These are phyloP conservation scores for Vitis amurensis DNA, from an alignment of 164 flowering plant genomes.

Conservation along the genomic window DNA sequence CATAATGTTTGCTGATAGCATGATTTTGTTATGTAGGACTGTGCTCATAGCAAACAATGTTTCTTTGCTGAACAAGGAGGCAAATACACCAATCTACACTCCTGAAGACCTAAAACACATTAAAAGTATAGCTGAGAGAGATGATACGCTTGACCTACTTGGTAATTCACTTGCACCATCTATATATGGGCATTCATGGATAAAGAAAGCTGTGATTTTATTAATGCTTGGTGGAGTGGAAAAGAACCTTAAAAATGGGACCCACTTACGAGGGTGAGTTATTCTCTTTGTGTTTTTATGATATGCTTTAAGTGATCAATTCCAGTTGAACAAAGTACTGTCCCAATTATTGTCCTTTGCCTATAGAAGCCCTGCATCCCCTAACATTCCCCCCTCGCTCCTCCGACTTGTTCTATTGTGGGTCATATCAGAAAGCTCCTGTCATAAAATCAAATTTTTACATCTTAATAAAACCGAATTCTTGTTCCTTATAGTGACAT, in stretches of 20 bases:
- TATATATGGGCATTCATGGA: constrained; percentile 96
- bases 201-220: constrained; percentile 90
- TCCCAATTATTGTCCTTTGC: neutral
- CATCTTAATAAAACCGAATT: neutral
- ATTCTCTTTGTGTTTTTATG: neutral
- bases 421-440: neutral
- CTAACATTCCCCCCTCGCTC: too few relatives aligned
- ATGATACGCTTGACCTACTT: constrained; percentile 82
- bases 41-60: constrained; percentile 90
- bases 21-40: constrained; percentile 58
- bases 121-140: constrained; percentile 72
- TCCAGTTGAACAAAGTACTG: neutral
- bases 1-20: neutral
- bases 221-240: constrained; percentile 98
- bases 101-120: constrained; percentile 75
- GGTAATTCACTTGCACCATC: constrained; percentile 98
- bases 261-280: constrained; percentile 94
- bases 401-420: too few relatives aligned
- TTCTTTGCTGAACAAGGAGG: constrained; percentile 88
- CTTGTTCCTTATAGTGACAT: constrained; percentile 61
- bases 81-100: constrained; percentile 79
- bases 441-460: neutral
- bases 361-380: too few relatives aligned
- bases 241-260: constrained; percentile 92
- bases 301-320: neutral